These are phyloP conservation scores for Alternaria rosae DNA, from an alignment of 2,329 filamentous ascomycete genomes.

Conservation along the genomic window DNA sequence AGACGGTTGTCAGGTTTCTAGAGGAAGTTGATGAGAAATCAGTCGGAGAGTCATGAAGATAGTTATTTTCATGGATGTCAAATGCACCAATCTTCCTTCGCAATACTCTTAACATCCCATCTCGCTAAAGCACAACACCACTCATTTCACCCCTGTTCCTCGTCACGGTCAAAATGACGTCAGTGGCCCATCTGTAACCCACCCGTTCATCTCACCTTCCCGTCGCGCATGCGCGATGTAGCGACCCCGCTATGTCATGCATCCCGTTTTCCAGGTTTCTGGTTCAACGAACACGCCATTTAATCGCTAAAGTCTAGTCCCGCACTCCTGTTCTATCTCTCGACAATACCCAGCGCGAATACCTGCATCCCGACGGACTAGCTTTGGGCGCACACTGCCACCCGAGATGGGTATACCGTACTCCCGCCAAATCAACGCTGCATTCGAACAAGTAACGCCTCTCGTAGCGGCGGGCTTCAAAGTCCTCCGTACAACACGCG, in stretches of 20 bases:
- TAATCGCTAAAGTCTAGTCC: not conserved
- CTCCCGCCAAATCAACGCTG: slow-evolving; percentile 60
- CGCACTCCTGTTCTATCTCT: not conserved
- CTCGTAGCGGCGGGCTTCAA: slow-evolving; percentile 59
- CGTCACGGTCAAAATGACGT: slow-evolving; percentile 25
- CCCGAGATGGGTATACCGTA: slow-evolving; percentile 61
- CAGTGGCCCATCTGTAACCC: slow-evolving; percentile 15
- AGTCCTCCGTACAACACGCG: slow-evolving; percentile 58
- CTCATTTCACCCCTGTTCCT: slow-evolving; percentile 16
- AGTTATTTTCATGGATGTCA: not conserved
- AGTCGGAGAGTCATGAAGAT: not conserved
- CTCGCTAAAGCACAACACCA: not conserved
- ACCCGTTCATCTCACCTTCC: slow-evolving; percentile 3
- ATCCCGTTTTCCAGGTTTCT: not conserved
- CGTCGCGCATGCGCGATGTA: not conserved
- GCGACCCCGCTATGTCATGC: not conserved
- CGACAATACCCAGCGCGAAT: not conserved
- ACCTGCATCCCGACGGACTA: not conserved
- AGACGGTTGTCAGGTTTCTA: not conserved
- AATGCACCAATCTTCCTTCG: not conserved
- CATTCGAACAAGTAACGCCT: slow-evolving; percentile 62
- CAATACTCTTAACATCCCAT: not conserved
- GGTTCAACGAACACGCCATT: not conserved
- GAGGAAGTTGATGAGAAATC: not conserved
- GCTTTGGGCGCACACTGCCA: too few species aligned